Percentiles rank a stretch among this genome's conserved stretches.
phyloP scores from a whole-genome alignment of 768 basidiomycete species.

The Amanita phalloides region DNA sequence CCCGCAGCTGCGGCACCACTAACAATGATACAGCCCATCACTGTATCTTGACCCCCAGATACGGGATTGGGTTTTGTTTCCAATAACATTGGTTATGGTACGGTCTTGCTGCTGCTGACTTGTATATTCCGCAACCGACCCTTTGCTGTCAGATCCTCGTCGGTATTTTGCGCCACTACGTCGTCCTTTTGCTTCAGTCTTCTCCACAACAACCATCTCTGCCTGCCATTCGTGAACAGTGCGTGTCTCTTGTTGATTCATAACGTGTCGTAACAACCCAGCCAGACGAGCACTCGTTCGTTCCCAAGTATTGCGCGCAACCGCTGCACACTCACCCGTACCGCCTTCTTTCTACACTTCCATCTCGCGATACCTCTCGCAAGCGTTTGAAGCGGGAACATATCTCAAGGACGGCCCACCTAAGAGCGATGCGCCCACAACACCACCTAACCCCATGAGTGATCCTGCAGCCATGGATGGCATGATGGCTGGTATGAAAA shows the following conservation, averaged over 20 bases:
- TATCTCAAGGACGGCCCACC: constrained; percentile 85
- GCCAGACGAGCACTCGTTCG: constrained; percentile 67
- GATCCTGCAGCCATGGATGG: constrained; percentile 94
- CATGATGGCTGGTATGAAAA: constrained; percentile 99
- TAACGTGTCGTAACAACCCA: background rate
- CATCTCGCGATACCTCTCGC: constrained; percentile 64
- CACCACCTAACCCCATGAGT: constrained; percentile 72
- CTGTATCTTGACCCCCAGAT: constrained; percentile 91
- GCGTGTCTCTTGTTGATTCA: constrained; percentile 18
- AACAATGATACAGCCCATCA: constrained; percentile 26
- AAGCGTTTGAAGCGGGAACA: constrained; percentile 61
- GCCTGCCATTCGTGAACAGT: constrained; percentile 89
- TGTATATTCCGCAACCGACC: background rate
- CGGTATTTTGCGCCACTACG: constrained; percentile 87
- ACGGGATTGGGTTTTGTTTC: constrained; percentile 89
- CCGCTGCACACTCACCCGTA: constrained; percentile 72
- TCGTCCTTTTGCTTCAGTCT: constrained; percentile 76
- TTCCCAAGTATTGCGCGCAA: constrained; percentile 75
- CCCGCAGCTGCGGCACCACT: background rate
- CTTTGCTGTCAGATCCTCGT: constrained; percentile 55
- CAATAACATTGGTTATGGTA: constrained; percentile 93
- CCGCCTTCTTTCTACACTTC: constrained; percentile 63
- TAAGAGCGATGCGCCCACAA: constrained; percentile 43
- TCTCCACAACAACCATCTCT: constrained; percentile 72
- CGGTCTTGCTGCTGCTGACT: background rate